Percentiles rank a stretch among this genome's conserved stretches.
Evolutionary conservation across 768 basidiomycete genomes (phyloP).

Genomic region (Collybia mongolica): DNA sequence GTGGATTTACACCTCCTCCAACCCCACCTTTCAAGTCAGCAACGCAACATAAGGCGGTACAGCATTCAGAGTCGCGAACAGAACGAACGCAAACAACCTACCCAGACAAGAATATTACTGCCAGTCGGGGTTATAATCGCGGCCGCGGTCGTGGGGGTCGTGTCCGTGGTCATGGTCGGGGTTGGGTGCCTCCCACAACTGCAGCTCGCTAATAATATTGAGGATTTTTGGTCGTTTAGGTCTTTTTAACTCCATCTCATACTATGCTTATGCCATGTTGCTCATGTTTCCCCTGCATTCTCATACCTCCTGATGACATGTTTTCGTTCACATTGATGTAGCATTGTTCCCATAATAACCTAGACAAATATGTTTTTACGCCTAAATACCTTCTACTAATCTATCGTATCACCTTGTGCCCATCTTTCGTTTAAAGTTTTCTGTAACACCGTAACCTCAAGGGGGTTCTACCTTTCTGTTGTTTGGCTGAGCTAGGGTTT

Average conservation of each 20-base stretch:
- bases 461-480: too few relatives aligned
- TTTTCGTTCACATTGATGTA: background rate
- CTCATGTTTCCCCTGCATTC: background rate
- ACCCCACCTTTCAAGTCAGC: slow-evolving; percentile 15
- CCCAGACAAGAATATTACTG: background rate
- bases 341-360: slow-evolving; percentile 1
- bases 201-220: slow-evolving; percentile 5
- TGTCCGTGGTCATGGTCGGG: slow-evolving; percentile 21
- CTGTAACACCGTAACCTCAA: too few relatives aligned
- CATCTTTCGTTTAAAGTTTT: background rate
- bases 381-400: background rate
- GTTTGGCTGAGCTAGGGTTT: slow-evolving; percentile 6
- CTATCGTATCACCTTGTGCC: background rate
- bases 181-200: slow-evolving; percentile 1
- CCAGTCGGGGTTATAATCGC: slow-evolving; percentile 27
- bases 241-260: background rate
- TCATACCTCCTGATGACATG: slow-evolving; percentile 1
- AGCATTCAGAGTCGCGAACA: background rate
- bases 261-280: background rate
- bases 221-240: background rate
- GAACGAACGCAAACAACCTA: background rate
- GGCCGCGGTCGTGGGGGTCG: slow-evolving; percentile 27
- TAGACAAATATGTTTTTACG: background rate
- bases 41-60: background rate
- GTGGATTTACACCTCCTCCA: slow-evolving; percentile 48